Conservation (phyloP, 2,329 filamentous ascomycete species). For the Clonostachys byssicola region DNA sequence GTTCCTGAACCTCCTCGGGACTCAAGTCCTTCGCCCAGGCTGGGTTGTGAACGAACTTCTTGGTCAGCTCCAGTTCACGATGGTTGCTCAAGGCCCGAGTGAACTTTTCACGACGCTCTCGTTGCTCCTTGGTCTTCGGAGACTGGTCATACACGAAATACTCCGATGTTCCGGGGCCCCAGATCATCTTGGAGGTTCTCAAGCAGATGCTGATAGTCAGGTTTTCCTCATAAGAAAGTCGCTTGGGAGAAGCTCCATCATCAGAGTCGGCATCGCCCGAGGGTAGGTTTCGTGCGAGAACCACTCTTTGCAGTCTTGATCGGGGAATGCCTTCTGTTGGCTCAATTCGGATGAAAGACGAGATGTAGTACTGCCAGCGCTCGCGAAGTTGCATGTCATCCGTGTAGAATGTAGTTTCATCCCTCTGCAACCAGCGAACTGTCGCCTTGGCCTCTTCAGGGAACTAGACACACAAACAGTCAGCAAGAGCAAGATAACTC, state of each 20-base stretch:
- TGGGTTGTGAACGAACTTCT: constrained; percentile 80
- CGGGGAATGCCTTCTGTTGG: constrained; percentile 76
- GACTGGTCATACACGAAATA: constrained; percentile 69
- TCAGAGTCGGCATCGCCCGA: constrained; percentile 58
- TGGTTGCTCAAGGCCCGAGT: constrained; percentile 54
- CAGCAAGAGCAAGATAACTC: background rate
- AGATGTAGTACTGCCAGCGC: constrained; percentile 93
- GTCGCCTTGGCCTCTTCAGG: constrained; percentile 65
- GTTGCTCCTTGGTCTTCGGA: constrained; percentile 64
- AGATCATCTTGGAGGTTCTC: constrained; percentile 76
- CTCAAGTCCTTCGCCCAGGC: constrained; percentile 77
- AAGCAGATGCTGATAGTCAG: constrained; percentile 71
- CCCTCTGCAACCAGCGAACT: constrained; percentile 65
- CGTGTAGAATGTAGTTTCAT: constrained; percentile 76
- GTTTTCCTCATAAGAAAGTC: constrained; percentile 60
- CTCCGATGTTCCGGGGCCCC: constrained; percentile 65
- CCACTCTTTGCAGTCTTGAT: constrained; percentile 60
- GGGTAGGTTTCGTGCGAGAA: constrained; percentile 69
- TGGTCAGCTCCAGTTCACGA: constrained; percentile 65
- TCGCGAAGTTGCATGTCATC: constrained; percentile 82
- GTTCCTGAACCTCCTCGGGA: constrained; percentile 71
- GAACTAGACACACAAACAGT: constrained; percentile 36
- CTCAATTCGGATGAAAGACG: constrained; percentile 83
- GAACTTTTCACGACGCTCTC: constrained; percentile 39
- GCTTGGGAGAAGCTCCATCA: constrained; percentile 57